These are phyloP conservation scores for Juglanconis juglandina DNA, from an alignment of 2,329 filamentous ascomycete species.

Conservation along the genomic window DNA sequence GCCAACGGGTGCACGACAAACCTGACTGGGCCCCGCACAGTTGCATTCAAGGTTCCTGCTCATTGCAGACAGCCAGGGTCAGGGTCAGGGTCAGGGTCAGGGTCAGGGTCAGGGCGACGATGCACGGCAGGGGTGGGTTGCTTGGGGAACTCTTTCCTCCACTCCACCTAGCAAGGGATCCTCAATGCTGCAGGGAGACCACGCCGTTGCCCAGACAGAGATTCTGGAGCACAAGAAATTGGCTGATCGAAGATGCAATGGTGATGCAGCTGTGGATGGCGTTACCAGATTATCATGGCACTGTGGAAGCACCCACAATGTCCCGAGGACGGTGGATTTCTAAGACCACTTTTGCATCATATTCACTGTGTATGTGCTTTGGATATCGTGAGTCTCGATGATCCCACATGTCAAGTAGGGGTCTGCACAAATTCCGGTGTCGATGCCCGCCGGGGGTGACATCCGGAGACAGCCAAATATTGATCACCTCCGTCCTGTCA, in stretches of 20 bases:
- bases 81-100: background rate
- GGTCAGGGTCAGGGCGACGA: background rate
- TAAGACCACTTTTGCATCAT: too few species aligned
- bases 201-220: background rate
- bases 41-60: background rate
- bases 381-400: too few species aligned
- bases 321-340: too few species aligned
- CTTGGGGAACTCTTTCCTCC: background rate
- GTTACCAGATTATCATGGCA: background rate
- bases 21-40: background rate
- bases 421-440: too few species aligned
- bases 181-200: background rate
- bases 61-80: background rate
- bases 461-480: too few species aligned
- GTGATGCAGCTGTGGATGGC: background rate
- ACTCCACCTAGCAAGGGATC: background rate
- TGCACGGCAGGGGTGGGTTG: conserved; percentile 4
- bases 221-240: background rate
- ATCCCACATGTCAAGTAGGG: too few species aligned
- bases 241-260: background rate
- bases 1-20: background rate
- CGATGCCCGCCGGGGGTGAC: too few species aligned
- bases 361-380: too few species aligned
- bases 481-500: too few species aligned
- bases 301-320: background rate